A percentile compares a stretch with the other conserved stretches of the same genome.
Evolutionary conservation across 495 filamentous ascomycete genomes (phyloP).

Genomic region (Talaromyces borbonicus): DNA sequence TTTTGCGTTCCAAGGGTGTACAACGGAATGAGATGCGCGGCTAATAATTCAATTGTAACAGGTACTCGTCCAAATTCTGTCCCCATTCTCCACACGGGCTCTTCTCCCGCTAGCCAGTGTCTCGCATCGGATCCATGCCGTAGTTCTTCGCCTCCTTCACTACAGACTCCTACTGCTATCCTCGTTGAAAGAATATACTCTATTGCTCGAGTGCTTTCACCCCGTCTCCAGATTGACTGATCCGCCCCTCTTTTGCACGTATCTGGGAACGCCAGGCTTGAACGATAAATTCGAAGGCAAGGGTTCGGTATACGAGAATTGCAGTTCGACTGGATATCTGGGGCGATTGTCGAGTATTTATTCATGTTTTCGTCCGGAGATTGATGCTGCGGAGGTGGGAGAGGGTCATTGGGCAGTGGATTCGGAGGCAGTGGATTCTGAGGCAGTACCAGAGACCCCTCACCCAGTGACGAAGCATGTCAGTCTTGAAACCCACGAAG

Average conservation of each 20-base stretch:
- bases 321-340: constrained; percentile 19
- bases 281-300: constrained; percentile 27
- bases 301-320: constrained; percentile 31
- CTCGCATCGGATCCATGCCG: constrained; percentile 55
- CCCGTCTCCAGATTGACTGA: constrained; percentile 58
- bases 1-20: background rate
- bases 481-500: constrained; percentile 54
- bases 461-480: constrained; percentile 39
- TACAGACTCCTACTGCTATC: constrained; percentile 50
- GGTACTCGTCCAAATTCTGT: constrained; percentile 60
- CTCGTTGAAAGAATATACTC: constrained; percentile 45
- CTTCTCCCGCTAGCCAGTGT: constrained; percentile 53
- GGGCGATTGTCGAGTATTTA: constrained; percentile 36
- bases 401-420: background rate
- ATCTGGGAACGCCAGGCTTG: constrained; percentile 48
- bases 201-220: constrained; percentile 72
- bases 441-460: background rate
- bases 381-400: constrained; percentile 28
- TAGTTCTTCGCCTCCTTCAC: constrained; percentile 59
- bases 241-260: constrained; percentile 59
- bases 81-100: constrained; percentile 43
- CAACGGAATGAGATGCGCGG: background rate
- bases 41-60: constrained; percentile 17
- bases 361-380: constrained; percentile 52
- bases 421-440: background rate